A percentile compares a stretch with the other conserved stretches of the same genome.
Conservation (phyloP, 352 stramenopile genomes). For the Globisporangium rhizosaccharum region DNA sequence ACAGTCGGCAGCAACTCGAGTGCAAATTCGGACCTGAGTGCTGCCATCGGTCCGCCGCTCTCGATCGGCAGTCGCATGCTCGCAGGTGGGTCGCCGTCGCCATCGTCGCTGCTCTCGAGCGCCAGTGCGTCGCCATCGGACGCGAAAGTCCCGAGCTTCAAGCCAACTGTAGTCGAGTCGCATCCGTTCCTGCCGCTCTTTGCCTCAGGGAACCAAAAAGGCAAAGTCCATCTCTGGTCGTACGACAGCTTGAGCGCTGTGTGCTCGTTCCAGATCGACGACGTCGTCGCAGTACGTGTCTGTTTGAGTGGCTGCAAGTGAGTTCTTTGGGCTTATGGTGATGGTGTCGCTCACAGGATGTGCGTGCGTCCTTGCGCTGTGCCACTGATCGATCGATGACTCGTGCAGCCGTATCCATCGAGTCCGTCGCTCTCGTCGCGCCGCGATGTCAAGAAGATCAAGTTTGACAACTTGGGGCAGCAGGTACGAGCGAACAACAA, state of each 20-base stretch:
- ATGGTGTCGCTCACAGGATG: not conserved
- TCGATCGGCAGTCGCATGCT: slow-evolving; percentile 21
- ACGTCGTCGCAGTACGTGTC: slow-evolving; percentile 44
- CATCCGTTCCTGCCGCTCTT: slow-evolving; percentile 80
- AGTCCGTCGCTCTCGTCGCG: slow-evolving; percentile 50
- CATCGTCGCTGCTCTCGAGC: slow-evolving; percentile 12
- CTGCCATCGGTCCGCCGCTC: slow-evolving; percentile 10
- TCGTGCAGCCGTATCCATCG: slow-evolving; percentile 46
- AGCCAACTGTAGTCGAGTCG: slow-evolving; percentile 63
- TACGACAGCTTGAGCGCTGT: slow-evolving; percentile 75
- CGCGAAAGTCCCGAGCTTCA: slow-evolving; percentile 62
- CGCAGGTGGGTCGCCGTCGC: slow-evolving; percentile 12
- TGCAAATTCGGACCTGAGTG: slow-evolving; percentile 3
- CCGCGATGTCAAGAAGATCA: slow-evolving; percentile 69
- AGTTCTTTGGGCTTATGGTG: not conserved
- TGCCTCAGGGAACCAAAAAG: slow-evolving; percentile 76
- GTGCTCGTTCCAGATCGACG: slow-evolving; percentile 61
- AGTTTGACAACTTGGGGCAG: slow-evolving; percentile 75
- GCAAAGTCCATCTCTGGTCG: slow-evolving; percentile 76
- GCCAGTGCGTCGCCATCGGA: slow-evolving; percentile 18
- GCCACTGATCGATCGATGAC: not conserved
- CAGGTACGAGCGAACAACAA: slow-evolving; percentile 29
- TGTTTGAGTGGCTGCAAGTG: slow-evolving; percentile 1
- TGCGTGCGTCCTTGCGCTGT: not conserved
- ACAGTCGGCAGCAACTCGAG: slow-evolving; percentile 2